These are phyloP conservation scores for Vitis amurensis DNA, from an alignment of 164 flowering plant genomes.

Conservation along the genomic window DNA sequence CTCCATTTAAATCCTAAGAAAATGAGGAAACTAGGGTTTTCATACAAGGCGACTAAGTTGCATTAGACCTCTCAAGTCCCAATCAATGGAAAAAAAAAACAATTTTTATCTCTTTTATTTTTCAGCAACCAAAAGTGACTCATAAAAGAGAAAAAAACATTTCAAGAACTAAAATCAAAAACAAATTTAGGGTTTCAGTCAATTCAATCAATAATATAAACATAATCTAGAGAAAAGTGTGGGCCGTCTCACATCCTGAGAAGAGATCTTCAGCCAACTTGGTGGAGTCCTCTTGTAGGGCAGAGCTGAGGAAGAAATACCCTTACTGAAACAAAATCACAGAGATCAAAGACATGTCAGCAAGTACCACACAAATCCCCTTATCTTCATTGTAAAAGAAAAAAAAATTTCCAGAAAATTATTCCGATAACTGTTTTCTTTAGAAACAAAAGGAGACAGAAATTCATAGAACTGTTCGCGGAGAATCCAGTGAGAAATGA, in stretches of 20 bases:
- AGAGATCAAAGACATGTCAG: neutral
- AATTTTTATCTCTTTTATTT: too few species aligned
- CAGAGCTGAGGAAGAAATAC: constrained; percentile 48
- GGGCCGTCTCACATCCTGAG: constrained; percentile 34
- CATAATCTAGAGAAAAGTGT: neutral
- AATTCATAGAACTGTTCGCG: neutral
- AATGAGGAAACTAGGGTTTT: too few species aligned
- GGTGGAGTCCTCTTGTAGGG: constrained; percentile 56
- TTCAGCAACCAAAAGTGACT: too few species aligned
- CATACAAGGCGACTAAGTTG: too few species aligned
- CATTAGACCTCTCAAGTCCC: too few species aligned
- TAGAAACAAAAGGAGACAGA: neutral
- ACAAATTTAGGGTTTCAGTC: neutral
- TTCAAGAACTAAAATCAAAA: neutral
- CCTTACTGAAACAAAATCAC: constrained; percentile 33
- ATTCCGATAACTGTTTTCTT: neutral
- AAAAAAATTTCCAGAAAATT: neutral
- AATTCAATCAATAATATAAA: neutral
- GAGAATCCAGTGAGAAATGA: neutral
- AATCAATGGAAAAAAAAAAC: too few species aligned
- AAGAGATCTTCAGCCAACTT: constrained; percentile 47
- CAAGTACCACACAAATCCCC: too few species aligned
- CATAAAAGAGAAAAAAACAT: too few species aligned
- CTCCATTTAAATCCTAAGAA: too few species aligned
- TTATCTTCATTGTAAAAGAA: neutral